Evolutionary conservation across 1,284 basidiomycete genomes (phyloP), one percentile per base, ranked within the genome.

Genomic region (Mycosarcoma mackinlayi): DNA sequence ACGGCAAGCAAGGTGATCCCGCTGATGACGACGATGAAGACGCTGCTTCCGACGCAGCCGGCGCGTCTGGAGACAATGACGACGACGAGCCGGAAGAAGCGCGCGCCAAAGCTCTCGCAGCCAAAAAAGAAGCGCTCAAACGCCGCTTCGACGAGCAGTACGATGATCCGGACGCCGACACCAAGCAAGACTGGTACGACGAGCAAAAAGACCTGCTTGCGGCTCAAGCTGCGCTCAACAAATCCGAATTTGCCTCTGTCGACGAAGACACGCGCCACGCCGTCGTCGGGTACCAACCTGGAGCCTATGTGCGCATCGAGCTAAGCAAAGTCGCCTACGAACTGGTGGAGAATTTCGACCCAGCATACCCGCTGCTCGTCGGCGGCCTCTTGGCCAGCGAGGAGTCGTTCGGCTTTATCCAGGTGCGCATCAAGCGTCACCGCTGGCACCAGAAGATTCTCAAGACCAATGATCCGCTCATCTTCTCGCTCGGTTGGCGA

Each of bases 71-170:
- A 7, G 83, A 81, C 4, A 84, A 77, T 9, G 81, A 81, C 45
- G 81, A 81, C 48, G 69, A 21, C 75, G 78, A 24, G 14, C 45
- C 58, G 21, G 87, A 87, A 53, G 80, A 84, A 2, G 77, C 85
- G 1, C 85, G 86, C 28, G 88, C 87, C 6, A 86, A 87, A 2
- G 66, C 76, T 85, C 88, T 97, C 27, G 88, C 90, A 6, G 87
- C 88, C 38, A 98, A 96, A 85, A 98, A 98, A 84, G 92, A 91
- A 75, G 89, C 88, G 1, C 87, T 98, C 58, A 97, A 97, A 83
- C 89, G 90, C 71, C 95, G 95, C 82, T 98, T 98, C 81, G 92
- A 98, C 84, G 92, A 94, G 79, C 91, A 96, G 83, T 97, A 97
- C 83, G 94, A 97, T 81, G 93, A 94, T 77, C 91, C 92, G 1